Base-by-base conservation (phyloP, 1,139 yeast species). In the Protomyces gravidus region DNA sequence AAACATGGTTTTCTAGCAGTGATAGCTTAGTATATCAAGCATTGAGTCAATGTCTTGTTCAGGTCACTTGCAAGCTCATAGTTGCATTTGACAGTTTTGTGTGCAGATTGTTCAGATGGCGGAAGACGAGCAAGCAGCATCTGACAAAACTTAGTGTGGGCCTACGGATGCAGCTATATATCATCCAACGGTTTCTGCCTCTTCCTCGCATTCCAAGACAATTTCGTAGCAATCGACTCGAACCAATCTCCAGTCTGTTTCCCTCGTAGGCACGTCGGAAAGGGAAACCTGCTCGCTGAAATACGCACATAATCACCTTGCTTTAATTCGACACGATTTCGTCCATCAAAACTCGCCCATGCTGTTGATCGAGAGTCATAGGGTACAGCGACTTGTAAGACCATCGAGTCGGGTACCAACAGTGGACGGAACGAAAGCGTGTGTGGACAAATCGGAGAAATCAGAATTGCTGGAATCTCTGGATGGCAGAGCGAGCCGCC, bases 401-500 rank as follows among this genome's bases (percentile, higher is more conserved):
- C 78, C 51, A 86, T 80, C 17, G 83, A 79, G 58, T 85, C 81
- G 0, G 96, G 96, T 26, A 89, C 77, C 15, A 89, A 80, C 42
- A 89, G 73, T 0, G 96, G 96, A 63, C 96, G 75, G 71, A 89
- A 89, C 6, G 90, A 84, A 15, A 89, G 75, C 4, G 94, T 84
- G 65, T 92, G 81, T 0, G 96, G 95, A 40, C 63, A 52, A 25
- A 56, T 55, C 11, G 59, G 59, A 3, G 36, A 23, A 32, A 55
- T 48, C 13, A 55, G 53, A 46, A 55, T 55, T 30, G 59, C 48
- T 2, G 59, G 59, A 6, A 58, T 50, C 45, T 55, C 81, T 0
- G 96, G 96, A 68, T 89, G 95, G 4, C 86, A 89, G 50, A 89
- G 80, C 7, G 95, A 83, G 0, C 96, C 96, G 4, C 96, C 96